phyloP scores from a whole-genome alignment of 176 grass and related monocot species.

The Tuctoria greenei region DNA sequence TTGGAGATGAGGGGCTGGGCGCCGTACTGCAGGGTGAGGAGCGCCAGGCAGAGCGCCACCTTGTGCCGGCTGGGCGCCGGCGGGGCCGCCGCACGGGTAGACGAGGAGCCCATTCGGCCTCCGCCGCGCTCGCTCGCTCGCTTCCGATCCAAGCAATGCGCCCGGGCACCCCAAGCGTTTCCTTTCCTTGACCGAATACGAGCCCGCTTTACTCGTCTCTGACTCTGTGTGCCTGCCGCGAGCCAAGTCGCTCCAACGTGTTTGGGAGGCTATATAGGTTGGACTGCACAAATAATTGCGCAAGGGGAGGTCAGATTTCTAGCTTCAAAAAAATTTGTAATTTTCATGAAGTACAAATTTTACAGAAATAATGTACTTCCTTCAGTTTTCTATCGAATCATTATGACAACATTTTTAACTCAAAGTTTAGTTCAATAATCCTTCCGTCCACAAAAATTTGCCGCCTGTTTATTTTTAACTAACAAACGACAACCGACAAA shows the following conservation, averaged over 20 bases:
- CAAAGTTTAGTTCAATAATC: too few species aligned
- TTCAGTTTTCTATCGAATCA: background rate
- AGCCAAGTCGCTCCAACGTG: background rate
- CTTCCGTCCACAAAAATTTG: too few species aligned
- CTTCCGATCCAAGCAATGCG: constrained; percentile 26
- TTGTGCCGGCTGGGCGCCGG: constrained; percentile 42
- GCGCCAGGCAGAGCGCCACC: constrained; percentile 74
- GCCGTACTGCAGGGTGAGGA: constrained; percentile 93
- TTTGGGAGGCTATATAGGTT: background rate
- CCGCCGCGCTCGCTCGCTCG: constrained; percentile 6
- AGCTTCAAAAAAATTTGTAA: background rate
- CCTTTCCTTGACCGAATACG: background rate
- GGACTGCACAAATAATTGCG: background rate
- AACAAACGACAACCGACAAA: too few species aligned
- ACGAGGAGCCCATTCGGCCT: constrained; percentile 37
- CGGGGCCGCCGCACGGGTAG: background rate
- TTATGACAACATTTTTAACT: too few species aligned
- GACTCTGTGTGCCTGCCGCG: background rate
- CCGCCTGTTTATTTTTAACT: too few species aligned
- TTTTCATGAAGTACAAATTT: too few species aligned
- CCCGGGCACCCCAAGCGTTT: background rate
- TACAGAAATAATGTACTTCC: background rate
- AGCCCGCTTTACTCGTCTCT: background rate
- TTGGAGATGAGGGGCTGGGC: constrained; percentile 97
- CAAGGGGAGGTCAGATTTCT: background rate